Base-by-base conservation (phyloP, 2,329 filamentous ascomycete species). In the Colletotrichum viniferum region DNA sequence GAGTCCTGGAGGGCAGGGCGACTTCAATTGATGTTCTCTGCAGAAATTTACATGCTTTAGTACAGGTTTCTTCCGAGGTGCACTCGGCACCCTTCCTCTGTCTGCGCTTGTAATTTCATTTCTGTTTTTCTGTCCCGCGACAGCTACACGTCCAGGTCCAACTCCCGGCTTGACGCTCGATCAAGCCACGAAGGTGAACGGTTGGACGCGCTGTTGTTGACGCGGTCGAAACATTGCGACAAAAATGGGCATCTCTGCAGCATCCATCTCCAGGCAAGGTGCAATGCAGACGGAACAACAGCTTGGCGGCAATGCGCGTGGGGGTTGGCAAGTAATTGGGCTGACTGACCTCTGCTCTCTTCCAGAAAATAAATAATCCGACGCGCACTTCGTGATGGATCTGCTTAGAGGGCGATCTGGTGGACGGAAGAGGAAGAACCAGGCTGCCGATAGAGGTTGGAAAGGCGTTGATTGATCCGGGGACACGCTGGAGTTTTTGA, bases 371-470 rank as follows among this genome's bases (percentile, higher is more conserved):
- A 70, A 72, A 74, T 68, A 65, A 48, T 64, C 72, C 66, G 71
- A 71, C 56, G 64, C 71, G 71, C 63, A 62, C 38, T 61, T 76
- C 76, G 76, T 73, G 76, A 76, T 77, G 74, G 76, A 73, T 63
- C 69, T 74, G 68, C 68, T 70, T 58, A 76, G 74, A 65, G 34
- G 55, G 56, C 55, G 74, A 74, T 67, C 72, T 72, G 75, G 69
- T 73, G 75, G 66, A 77, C 77, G 77, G 77, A 70, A 77, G 73
- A 76, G 76, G 73, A 78, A 78, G 76, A 78, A 79, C 58, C 72
- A 77, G 28, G 48, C 43, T 65, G 73, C 77, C 70, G 74, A 72
- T 69, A 69, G 76, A 69, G 67, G 69, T 76, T 76, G 68, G 71
- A 69, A 72, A 77, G 73, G 65, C 76, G 65, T 80, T 77, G 73